These are phyloP conservation scores for Phalaenopsis equestris DNA, from an alignment of 106 monocot species.

Conservation along the genomic window DNA sequence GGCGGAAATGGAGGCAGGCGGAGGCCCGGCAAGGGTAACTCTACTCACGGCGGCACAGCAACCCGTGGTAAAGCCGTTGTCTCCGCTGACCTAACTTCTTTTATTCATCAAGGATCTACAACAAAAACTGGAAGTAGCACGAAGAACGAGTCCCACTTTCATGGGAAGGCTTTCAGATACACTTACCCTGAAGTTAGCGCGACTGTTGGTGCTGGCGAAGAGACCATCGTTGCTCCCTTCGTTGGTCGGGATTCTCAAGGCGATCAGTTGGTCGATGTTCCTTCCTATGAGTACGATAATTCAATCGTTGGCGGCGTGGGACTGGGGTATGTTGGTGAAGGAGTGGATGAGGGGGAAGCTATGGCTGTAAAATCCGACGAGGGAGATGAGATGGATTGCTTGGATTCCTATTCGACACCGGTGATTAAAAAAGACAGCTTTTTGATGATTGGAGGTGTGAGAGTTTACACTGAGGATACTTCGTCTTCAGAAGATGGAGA, in stretches of 20 bases:
- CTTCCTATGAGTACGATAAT: slow-evolving; percentile 32
- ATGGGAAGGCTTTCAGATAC: slow-evolving; percentile 14
- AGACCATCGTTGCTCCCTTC: slow-evolving; percentile 18
- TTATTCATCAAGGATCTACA: not conserved
- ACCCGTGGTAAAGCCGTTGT: not conserved
- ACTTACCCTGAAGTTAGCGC: slow-evolving; percentile 9
- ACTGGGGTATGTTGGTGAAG: slow-evolving; percentile 38
- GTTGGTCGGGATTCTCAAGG: slow-evolving; percentile 18
- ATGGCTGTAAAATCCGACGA: not conserved
- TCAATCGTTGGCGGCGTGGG: slow-evolving; percentile 27
- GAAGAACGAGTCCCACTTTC: not conserved
- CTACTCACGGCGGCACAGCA: not conserved
- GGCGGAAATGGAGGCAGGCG: slow-evolving; percentile 14
- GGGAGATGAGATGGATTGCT: slow-evolving; percentile 9
- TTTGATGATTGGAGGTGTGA: slow-evolving; percentile 75
- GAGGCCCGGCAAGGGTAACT: not conserved
- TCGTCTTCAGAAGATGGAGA: slow-evolving; percentile 61
- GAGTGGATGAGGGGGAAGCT: slow-evolving; percentile 8
- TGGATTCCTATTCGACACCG: slow-evolving; percentile 13
- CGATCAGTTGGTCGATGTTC: slow-evolving; percentile 6
- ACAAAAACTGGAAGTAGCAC: not conserved
- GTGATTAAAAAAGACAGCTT: slow-evolving; percentile 32
- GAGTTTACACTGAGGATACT: slow-evolving; percentile 74
- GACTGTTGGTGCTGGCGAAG: not conserved
- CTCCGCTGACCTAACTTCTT: not conserved